Evolutionary conservation across 805 yeast genomes (phyloP), one percentile per base, ranked within the genome.

Genomic region (Myxozyma udenii): DNA sequence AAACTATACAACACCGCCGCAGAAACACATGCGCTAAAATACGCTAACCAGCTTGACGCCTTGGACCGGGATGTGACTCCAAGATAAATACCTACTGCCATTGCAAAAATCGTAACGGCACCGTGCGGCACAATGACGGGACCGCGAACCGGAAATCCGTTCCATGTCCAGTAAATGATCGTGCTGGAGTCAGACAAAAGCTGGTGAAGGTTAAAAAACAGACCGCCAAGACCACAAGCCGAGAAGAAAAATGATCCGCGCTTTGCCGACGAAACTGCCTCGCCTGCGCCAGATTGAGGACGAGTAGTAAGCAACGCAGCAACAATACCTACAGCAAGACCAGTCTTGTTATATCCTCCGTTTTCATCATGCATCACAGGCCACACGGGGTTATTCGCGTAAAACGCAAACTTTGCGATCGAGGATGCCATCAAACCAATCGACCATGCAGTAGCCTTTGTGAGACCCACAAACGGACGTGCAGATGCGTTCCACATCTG

Each of bases 321-420:
- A 7, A 77, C 57, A 3, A 83, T 61, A 21, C 95, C 96, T 45
- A 85, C 53, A 3, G 74, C 68, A 2, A 88, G 67, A 37, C 93
- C 95, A 26, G 80, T 69, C 46, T 74, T 74, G 68, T 91, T 91
- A 75, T 80, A 80, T 12, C 98, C 98, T 18, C 97, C 96, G 61
- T 87, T 89, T 11, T 74, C 78, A 16, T 75, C 75, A 66, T 89
- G 83, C 90, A 93, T 83, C 45, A 90, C 85, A 25, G 98, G 95
- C 98, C 98, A 93, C 43, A 89, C 74, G 35, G 98, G 98, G 66
- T 93, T 93, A 65, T 90, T 90, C 2, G 98, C 81, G 70, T 79
- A 85, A 62, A 76, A 79, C 7, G 84, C 79, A 70, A 78, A 85
- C 65, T 93, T 93, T 18, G 87, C 74, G 26, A 87, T 78, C 0